Base-by-base conservation (phyloP, 2,329 filamentous ascomycete genomes). In the Elsinoe perseae region DNA sequence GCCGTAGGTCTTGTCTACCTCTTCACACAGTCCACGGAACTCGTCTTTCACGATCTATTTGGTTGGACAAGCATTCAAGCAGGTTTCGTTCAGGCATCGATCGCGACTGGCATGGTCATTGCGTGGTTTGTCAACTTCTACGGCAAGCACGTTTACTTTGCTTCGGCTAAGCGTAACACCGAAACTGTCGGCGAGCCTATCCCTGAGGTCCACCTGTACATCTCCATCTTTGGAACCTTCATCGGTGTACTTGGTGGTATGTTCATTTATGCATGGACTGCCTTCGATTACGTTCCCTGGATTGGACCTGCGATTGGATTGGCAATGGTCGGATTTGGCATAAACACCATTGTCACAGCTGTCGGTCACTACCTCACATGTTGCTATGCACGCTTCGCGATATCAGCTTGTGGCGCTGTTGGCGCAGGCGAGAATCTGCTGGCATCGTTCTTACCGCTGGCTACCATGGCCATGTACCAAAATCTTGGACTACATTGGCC, bases 261-360 rank as follows among this genome's bases (percentile, higher is more conserved):
- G 66, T 78, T 80, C 59, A 69, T 72, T 28, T 80, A 79, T 58
- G 77, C 69, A 0, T 80, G 77, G 77, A 75, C 75, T 1, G 69
- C 70, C 1, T 76, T 71, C 40, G 61, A 74, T 0, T 54, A 50
- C 2, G 43, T 77, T 0, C 73, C 68, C 1, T 80, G 77, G 77
- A 73, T 76, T 5, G 68, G 71, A 5, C 76, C 77, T 0, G 70
- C 73, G 0, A 65, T 78, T 14, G 75, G 76, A 0, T 67, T 80
- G 2, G 67, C 64, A 0, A 70, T 79, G 62, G 72, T 79, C 1
- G 77, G 77, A 0, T 75, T 75, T 23, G 77, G 77, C 2, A 77
- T 75, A 61, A 75, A 75, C 10, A 67, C 70, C 27, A 72, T 78
- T 8, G 72, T 78, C 0, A 66, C 69, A 1, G 73, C 72, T 0